These are phyloP conservation scores for Phytophthora pini DNA, from an alignment of 352 stramenopile genomes.

Conservation along the genomic window DNA sequence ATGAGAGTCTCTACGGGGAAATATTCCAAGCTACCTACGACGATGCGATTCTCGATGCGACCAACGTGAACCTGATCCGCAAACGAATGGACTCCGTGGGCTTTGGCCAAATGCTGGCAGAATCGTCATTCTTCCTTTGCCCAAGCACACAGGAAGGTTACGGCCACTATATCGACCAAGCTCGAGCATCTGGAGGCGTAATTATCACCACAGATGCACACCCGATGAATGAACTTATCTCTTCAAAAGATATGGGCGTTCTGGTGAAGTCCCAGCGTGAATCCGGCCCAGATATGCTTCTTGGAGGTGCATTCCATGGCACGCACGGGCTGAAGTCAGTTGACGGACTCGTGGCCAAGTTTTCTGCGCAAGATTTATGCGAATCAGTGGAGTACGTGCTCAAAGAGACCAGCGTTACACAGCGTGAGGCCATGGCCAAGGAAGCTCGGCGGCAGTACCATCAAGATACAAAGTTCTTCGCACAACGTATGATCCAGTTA, in stretches of 20 bases:
- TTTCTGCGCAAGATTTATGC: slow-evolving; percentile 27
- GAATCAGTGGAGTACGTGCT: slow-evolving; percentile 44
- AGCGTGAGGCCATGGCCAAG: slow-evolving; percentile 37
- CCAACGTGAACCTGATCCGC: slow-evolving; percentile 45
- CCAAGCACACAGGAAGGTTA: slow-evolving; percentile 66
- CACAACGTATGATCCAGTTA: slow-evolving; percentile 46
- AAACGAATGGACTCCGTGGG: slow-evolving; percentile 26
- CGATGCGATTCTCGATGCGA: slow-evolving; percentile 16
- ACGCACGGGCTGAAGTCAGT: slow-evolving; percentile 24
- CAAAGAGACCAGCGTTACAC: slow-evolving; percentile 18
- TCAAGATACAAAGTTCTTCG: slow-evolving; percentile 60
- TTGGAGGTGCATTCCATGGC: slow-evolving; percentile 29
- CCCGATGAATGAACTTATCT: slow-evolving; percentile 73
- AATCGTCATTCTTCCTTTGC: slow-evolving; percentile 59
- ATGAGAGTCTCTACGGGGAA: slow-evolving; percentile 20
- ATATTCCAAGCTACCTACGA: slow-evolving; percentile 28
- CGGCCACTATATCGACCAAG: slow-evolving; percentile 75
- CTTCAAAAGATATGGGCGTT: slow-evolving; percentile 22
- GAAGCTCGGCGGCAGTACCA: slow-evolving; percentile 46
- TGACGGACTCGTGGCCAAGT: slow-evolving; percentile 32
- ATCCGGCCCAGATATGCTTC: slow-evolving; percentile 20
- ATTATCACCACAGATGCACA: slow-evolving; percentile 58
- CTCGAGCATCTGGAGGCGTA: slow-evolving; percentile 47
- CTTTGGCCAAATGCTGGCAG: slow-evolving; percentile 52
- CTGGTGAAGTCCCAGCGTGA: slow-evolving; percentile 10